These are phyloP conservation scores for Saitozyma sp. DNA, from an alignment of 768 basidiomycete species.

Conservation along the genomic window DNA sequence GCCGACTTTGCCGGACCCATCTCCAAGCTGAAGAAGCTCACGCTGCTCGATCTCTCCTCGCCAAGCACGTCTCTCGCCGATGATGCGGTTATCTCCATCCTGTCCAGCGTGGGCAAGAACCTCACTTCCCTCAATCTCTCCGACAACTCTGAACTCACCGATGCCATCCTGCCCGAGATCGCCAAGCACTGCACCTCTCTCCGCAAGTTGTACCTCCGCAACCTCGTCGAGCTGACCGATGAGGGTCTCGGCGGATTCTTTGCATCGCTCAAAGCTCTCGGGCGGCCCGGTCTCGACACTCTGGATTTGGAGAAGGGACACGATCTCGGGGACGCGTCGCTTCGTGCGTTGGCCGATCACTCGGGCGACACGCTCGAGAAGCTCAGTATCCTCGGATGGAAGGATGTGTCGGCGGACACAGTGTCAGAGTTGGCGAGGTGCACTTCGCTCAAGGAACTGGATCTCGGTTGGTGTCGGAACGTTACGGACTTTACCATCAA, in stretches of 20 bases:
- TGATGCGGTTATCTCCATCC: slow-evolving; percentile 60
- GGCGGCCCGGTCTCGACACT: slow-evolving; percentile 36
- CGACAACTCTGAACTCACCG: slow-evolving; percentile 62
- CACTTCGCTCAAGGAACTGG: slow-evolving; percentile 61
- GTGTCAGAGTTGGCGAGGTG: slow-evolving; percentile 53
- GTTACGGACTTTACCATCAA: slow-evolving; percentile 81
- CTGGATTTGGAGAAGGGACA: slow-evolving; percentile 69
- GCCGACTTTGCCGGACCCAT: slow-evolving; percentile 67
- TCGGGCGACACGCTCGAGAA: slow-evolving; percentile 63
- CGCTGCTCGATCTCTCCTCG: slow-evolving; percentile 68
- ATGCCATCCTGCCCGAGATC: slow-evolving; percentile 63
- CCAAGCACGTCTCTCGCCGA: slow-evolving; percentile 59
- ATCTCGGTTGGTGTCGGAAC: slow-evolving; percentile 81
- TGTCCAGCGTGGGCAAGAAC: slow-evolving; percentile 60
- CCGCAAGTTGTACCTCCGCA: slow-evolving; percentile 60
- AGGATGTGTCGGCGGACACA: slow-evolving; percentile 60
- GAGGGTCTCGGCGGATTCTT: slow-evolving; percentile 72
- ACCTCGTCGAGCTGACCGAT: slow-evolving; percentile 67
- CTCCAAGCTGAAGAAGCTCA: slow-evolving; percentile 57
- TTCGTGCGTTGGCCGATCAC: slow-evolving; percentile 67
- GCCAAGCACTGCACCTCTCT: slow-evolving; percentile 58
- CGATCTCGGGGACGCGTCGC: slow-evolving; percentile 59
- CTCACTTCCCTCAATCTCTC: slow-evolving; percentile 71
- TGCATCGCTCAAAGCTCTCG: slow-evolving; percentile 56
- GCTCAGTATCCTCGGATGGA: slow-evolving; percentile 78